Evolutionary conservation across 805 yeast species (phyloP), one percentile per base, ranked within the genome.

Genomic region (Sugiyamaella marilandica): DNA sequence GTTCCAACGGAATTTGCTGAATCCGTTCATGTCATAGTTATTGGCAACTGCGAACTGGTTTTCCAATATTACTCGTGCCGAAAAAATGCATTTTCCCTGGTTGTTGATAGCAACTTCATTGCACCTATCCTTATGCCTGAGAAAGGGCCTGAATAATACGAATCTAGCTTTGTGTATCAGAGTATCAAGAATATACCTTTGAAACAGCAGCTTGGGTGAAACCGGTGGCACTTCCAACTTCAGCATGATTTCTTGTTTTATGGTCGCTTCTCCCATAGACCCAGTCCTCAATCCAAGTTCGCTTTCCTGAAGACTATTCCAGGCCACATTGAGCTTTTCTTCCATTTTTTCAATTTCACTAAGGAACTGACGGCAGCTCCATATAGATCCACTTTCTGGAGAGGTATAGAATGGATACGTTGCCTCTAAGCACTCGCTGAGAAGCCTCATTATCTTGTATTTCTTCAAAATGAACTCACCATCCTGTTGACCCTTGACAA

Each of bases 121-220:
- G 16, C 19, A 31, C 11, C 33, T 41, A 16, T 51, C 50, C 26
- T 18, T 21, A 21, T 47, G 35, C 5, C 35, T 21, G 5, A 53
- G 24, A 39, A 52, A 54, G 2, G 56, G 55, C 29, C 50, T 33
- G 31, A 37, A 52, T 7, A 54, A 43, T 2, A 48, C 52, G 33
- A 52, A 46, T 19, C 55, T 19, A 10, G 47, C 49, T 37, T 41
- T 55, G 13, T 54, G 57, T 13, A 54, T 45, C 49, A 54, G 21
- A n/a, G 52, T 53, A 41, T 54, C 55, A 5, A 54, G 35, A 24
- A 54, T 45, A 39, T 36, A 54, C 43, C 55, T 35, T 36, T 54
- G 56, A 14, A 54, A 46, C 14, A 36, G 33, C 5, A 47, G 13
- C 33, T 51, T 52, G 33, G 55, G 37, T 5, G 49, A 26, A 5